Evolutionary conservation across 352 stramenopile genomes (phyloP).

Genomic region (Thalassiosira livingstoniorum): DNA sequence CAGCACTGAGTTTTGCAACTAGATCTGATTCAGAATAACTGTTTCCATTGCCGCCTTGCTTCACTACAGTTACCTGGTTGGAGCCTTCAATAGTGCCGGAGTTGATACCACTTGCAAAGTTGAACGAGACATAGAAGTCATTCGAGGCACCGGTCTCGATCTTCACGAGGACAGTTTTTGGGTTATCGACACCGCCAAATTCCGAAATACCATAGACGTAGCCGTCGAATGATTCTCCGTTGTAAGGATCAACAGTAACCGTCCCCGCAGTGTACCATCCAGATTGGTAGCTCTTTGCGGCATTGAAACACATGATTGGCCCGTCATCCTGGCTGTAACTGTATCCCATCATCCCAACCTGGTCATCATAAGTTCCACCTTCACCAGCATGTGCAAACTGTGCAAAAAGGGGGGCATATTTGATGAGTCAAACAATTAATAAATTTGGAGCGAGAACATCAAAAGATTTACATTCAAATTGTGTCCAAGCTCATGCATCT

Average conservation of each 20-base stretch:
- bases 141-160: neutral
- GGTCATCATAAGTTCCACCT: conserved; percentile 24
- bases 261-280: neutral
- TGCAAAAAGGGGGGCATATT: neutral
- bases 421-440: neutral
- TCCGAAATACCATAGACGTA: neutral
- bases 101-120: neutral
- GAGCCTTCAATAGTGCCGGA: neutral
- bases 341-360: conserved; percentile 49
- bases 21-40: neutral
- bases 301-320: conserved; percentile 48
- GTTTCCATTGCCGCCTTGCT: neutral
- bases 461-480: neutral
- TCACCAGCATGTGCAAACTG: conserved; percentile 27
- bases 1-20: neutral
- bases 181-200: neutral
- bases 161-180: neutral
- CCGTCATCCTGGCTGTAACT: conserved; percentile 23
- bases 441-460: neutral
- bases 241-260: neutral
- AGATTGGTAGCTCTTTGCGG: conserved; percentile 15
- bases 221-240: neutral
- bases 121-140: neutral
- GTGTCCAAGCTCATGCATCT: conserved; percentile 54
- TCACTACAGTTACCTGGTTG: neutral